Base-by-base conservation (phyloP, 148 eudicot genomes). In the Cornus suecica region DNA sequence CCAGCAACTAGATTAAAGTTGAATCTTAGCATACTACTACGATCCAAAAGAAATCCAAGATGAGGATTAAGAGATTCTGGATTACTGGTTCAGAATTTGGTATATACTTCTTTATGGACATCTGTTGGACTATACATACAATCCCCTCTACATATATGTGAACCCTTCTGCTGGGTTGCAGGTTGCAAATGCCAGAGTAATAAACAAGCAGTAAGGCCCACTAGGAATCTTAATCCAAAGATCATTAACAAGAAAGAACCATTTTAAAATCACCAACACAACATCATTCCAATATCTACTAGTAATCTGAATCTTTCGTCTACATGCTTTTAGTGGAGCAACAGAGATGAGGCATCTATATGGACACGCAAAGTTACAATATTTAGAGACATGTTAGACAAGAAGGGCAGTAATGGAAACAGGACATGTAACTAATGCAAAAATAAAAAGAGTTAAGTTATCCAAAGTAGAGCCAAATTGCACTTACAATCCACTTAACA, bases 401-500 rank as follows among this genome's bases (percentile, higher is more conserved):
- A 73, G 10, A 62, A 63, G 54, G 54, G 25, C n/a, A 37, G n/a
- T 58, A 58, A 18, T 0, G 58, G 32, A 0, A 27, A 34, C 16
- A 6, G 13, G 64, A 13, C 1, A 45, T 45, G 71, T 28, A 51
- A 23, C 41, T 29, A 22, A 30, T 29, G 25, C 25, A 18, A 45
- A 71, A 10, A 25, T 5, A 20, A 62, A 10, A 48, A 29, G 62
- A 41, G 45, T 66, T 28, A 29, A 67, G 31, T 56, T 31, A 64
- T 69, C 8, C 41, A n/a, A 31, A 13, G 24, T 29, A 10, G 14
- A 30, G 61, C 26, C 9, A 84, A 69, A 31, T 70, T 54, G 63
- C 22, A 90, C 99, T 95, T 88, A 95, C 99, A 95, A 86, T 81
- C 99, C 99, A 78, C 85, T 88, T 20, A 91, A 76, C 65, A 95